Evolutionary conservation across 2,329 filamentous ascomycete species (phyloP), one percentile per base, ranked within the genome.

Genomic region (Pseudocercospora cruenta): DNA sequence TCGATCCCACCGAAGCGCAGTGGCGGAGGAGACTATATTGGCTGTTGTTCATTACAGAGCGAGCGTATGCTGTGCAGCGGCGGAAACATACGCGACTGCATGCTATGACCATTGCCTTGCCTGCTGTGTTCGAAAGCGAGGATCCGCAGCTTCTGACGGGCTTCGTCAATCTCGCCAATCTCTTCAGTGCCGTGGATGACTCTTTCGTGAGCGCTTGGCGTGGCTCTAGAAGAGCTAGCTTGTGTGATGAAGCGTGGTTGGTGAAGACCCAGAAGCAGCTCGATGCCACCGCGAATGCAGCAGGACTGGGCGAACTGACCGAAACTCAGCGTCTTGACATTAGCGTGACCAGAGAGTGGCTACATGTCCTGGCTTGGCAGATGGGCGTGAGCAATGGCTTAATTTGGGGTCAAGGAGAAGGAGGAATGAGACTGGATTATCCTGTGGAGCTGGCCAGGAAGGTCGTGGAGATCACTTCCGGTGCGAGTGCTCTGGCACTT

Each of bases 1-100:
- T 77, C 3, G 71, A 77, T 31, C 69, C 73, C 1, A 60, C 70
- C 1, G 75, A 78, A 51, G 73, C 73, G 21, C 76, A 78, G 58
- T 78, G 76, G 76, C 68, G 75, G 28, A 63, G 76, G 49, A 65
- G 76, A n/a, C 57, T 78, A 1, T 78, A 77, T 64, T 78, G 87
- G 87, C 80, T 88, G 47, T 78, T 90, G 9, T 88, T 88, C 71
- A 83, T 89, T 33, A 86, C 86, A 0, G 87, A 90, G 76, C 69
- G 76, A 63, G 76, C 76, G 16, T 78, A 78, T 63, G 76, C 76
- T 8, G 75, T 78, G 9, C 76, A 78, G 59, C 67, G 76, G 22
- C 70, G 76, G 22, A 77, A 76, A 60, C 73, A 75, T 28, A 75
- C 74, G 3, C 72, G 76, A 45, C 61, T 78, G 45, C 74, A 76